phyloP scores from a whole-genome alignment of 352 stramenopile genomes.

The Phytophthora lateralis region DNA sequence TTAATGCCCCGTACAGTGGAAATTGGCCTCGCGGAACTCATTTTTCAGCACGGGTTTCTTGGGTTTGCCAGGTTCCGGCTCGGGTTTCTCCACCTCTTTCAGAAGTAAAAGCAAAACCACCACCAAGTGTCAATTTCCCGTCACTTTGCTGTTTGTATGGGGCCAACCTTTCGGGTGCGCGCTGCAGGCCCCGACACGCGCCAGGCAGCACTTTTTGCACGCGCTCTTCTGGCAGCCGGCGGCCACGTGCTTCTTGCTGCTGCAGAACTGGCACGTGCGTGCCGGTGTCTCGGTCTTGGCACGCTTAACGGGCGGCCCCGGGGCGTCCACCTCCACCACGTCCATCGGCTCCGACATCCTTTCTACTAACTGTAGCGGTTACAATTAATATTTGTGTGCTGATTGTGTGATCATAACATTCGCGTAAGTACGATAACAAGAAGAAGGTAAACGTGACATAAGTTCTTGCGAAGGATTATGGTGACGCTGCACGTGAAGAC shows the following conservation, averaged over 20 bases:
- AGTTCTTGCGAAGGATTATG: constrained; percentile 38
- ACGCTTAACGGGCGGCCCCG: neutral
- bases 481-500: constrained; percentile 86
- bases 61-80: constrained; percentile 14
- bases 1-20: constrained; percentile 49
- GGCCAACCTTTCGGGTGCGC: constrained; percentile 41
- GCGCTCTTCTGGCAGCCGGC: constrained; percentile 45
- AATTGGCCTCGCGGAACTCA: constrained; percentile 80
- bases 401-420: neutral
- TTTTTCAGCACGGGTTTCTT: constrained; percentile 71
- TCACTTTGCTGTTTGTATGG: constrained; percentile 11
- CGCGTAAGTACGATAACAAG: constrained; percentile 1
- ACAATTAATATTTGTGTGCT: neutral
- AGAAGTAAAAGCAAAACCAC: neutral
- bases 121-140: constrained; percentile 9
- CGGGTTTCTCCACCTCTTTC: constrained; percentile 31
- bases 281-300: constrained; percentile 9
- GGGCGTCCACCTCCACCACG: constrained; percentile 4
- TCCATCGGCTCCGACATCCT: neutral
- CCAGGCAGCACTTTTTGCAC: constrained; percentile 80
- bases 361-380: neutral
- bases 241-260: constrained; percentile 51
- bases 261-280: constrained; percentile 48
- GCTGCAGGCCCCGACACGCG: constrained; percentile 40
- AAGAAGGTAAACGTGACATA: neutral